A percentile compares a stretch with the other conserved stretches of the same genome.
Evolutionary conservation across 495 filamentous ascomycete species (phyloP).

Genomic region (Chaetomidium leptoderma): DNA sequence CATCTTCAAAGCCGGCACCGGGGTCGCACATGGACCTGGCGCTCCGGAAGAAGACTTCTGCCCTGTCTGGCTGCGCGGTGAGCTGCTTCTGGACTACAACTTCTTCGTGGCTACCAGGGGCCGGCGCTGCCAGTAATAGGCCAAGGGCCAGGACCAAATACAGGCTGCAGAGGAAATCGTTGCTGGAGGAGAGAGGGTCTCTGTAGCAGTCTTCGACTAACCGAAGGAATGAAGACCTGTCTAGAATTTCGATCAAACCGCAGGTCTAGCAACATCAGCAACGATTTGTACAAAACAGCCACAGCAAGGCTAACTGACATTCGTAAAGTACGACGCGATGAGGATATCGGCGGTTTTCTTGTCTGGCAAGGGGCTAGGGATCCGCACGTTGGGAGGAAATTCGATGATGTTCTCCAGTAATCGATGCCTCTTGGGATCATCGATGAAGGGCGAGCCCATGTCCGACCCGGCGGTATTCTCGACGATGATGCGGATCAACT

Average conservation of each 20-base stretch:
- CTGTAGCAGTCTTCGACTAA: slow-evolving; percentile 50
- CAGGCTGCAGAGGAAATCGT: slow-evolving; percentile 50
- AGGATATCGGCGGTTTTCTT: slow-evolving; percentile 51
- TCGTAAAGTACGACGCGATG: slow-evolving; percentile 56
- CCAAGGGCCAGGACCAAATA: slow-evolving; percentile 59
- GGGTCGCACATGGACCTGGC: slow-evolving; percentile 54
- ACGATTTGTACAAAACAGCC: not conserved
- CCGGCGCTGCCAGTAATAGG: slow-evolving; percentile 52
- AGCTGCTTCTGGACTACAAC: slow-evolving; percentile 49
- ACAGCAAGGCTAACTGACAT: slow-evolving; percentile 39
- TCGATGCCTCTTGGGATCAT: slow-evolving; percentile 63
- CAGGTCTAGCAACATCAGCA: slow-evolving; percentile 44
- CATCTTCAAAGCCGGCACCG: slow-evolving; percentile 56
- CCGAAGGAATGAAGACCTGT: slow-evolving; percentile 46
- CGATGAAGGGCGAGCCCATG: slow-evolving; percentile 57
- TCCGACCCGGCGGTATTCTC: slow-evolving; percentile 56
- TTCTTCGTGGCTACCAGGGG: slow-evolving; percentile 44
- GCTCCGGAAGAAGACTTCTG: slow-evolving; percentile 56
- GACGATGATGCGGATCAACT: slow-evolving; percentile 68
- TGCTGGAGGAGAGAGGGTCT: slow-evolving; percentile 47
- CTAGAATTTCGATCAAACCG: slow-evolving; percentile 54
- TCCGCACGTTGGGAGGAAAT: slow-evolving; percentile 41
- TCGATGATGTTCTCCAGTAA: slow-evolving; percentile 60
- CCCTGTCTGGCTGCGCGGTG: slow-evolving; percentile 42
- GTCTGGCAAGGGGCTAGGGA: slow-evolving; percentile 52